Base-by-base conservation (phyloP, 2,329 filamentous ascomycete genomes). In the Pseudocercospora crystallina region DNA sequence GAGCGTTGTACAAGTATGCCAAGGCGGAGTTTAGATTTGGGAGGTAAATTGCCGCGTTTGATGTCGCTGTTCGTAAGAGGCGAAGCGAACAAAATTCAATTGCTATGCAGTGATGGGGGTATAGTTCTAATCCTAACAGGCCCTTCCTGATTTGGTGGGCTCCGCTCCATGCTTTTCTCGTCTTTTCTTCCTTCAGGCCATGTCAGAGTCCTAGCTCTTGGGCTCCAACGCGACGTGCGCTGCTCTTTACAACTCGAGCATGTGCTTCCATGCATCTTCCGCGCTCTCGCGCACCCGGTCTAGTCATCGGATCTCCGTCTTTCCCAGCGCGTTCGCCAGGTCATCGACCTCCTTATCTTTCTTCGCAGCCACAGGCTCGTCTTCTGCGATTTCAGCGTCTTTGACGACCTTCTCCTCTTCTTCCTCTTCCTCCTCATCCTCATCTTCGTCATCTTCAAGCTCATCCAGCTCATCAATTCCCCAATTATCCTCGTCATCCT, bases 1-100 rank as follows among this genome's bases (percentile, higher is more conserved):
- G 86, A 57, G 92, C 86, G 1, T 73, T 99, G 61, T 86, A 89
- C 69, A 89, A 86, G 63, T 99, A 83, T 72, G 87, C 90, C 8
- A 85, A 84, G 59, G 92, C 91, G 3, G 88, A 96, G 71, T 95
- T 97, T 81, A 83, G 91, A 51, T 83, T 91, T 63, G 91, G 91
- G 26, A 73, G 79, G 63, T 85, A 57, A 44, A 37, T 2, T 72
- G 14, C 8, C 17, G n/a, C n/a, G n/a, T n/a, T n/a, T n/a, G n/a
- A n/a, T n/a, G n/a, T n/a, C n/a, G n/a, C n/a, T n/a, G n/a, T 56
- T 41, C 5, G 31, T 31, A 5, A 43, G 26, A 30, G 15, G 5
- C 1, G 36, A 40, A 36, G 14, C 41, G 5, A 12, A 38, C 34
- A 2, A 15, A 36, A 36, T n/a, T 26, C 20, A 26, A 26, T 26